Base-by-base conservation (phyloP, 75 land plant genomes). In the Pinus taeda region DNA sequence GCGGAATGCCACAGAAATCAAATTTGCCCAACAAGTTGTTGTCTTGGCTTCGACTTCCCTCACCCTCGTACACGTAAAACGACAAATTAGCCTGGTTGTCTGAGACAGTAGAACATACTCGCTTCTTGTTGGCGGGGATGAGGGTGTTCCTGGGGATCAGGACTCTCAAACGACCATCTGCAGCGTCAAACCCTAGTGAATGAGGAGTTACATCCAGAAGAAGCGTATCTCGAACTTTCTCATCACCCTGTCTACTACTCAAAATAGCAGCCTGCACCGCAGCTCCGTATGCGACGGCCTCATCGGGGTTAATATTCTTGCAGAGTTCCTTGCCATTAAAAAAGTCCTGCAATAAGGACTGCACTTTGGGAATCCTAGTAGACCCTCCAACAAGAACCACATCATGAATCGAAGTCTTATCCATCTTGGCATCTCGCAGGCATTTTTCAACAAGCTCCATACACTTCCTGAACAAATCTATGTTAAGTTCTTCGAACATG, bases 121-220 rank as follows among this genome's bases (percentile, higher is more conserved):
- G 33, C 33, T 33, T 33, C 1, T 33, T 33, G 33, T 33, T 33
- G 33, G 33, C 2, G 1, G 33, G 33, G 33, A 33, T 70, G 77
- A 49, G 74, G 77, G 59, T 79, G 80, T 55, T 79, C 84, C 14
- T 37, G 29, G 56, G 85, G 18, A 83, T 76, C 71, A 83, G 59
- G 3, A 80, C 78, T 15, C 62, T 64, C 85, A 83, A 80, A 13
- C 76, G 74, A 74, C 78, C 83, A n/a, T 79, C 78, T 6, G 74
- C 78, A 57, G 74, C 71, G 29, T 83, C 83, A 56, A 83, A 57
- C 8, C 78, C 85, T 15, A 80, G 75, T 8, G 83, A 80, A 22
- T 80, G 72, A 29, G 85, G 83, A n/a, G 83, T 80, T 20, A 83
- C 85, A 72, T 83, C 83, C 9, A 83, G 75, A 37, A 83, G 58